Base-by-base conservation (phyloP, 2,329 filamentous ascomycete species). In the Ceratocystis papillata region DNA sequence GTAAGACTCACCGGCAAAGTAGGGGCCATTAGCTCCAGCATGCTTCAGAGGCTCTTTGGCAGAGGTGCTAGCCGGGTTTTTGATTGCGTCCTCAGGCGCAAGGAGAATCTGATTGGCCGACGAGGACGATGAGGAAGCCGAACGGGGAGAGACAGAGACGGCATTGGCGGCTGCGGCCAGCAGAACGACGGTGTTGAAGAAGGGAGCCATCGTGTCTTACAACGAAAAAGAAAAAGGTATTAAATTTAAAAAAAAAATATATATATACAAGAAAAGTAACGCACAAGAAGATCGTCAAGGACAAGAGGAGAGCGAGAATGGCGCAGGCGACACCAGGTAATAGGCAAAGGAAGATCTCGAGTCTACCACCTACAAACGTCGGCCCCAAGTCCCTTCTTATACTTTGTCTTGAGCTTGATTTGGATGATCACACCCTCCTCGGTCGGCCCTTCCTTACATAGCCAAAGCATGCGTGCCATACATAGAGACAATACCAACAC, bases 21-120 rank as follows among this genome's bases (percentile, higher is more conserved):
- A 83, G 1, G 81, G 81, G 20, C 80, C 77, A 69, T 83, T 83
- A 33, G 77, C 81, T 22, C 81, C 81, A 15, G 81, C 70, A 73
- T 78, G 79, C 53, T 77, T 71, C 63, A 82, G 72, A 7, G 80
- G 79, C 20, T 68, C 65, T 45, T 66, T 64, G 28, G 67, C 67
- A 17, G 67, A 64, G n/a, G 60, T n/a, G 55, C 64, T 66, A 10
- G 64, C 64, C 8, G 62, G 64, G 6, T 62, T 25, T 10, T 62
- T 50, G 44, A 68, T 68, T 44, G 15, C 22, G 37, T 68, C 65
- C 25, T 66, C 63, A n/a, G 67, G 67, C 37, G 67, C 50, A 28
- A 68, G 64, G 15, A 61, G 37, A 22, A 57, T 44, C 15, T 50
- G 45, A 12, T 66, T 62, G 41, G 50, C 15, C n/a, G 62, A 44